Conservation (phyloP, 2,329 filamentous ascomycete genomes). For the Neopestalotiopsis sp. region DNA sequence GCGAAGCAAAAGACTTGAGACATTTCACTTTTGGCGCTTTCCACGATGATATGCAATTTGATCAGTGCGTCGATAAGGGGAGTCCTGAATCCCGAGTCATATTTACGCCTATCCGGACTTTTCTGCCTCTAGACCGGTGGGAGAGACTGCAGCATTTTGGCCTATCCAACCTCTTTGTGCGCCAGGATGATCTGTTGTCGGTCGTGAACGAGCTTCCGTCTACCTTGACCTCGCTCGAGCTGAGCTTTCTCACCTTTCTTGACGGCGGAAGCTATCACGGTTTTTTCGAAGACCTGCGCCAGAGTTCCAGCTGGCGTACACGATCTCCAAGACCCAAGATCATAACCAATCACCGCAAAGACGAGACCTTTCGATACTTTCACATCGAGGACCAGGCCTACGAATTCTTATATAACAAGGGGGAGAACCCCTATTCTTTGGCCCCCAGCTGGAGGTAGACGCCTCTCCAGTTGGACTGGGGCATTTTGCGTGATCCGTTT, state of each 20-base stretch:
- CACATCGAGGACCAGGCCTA: background rate
- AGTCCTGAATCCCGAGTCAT: background rate
- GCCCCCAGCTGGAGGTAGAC: too few species aligned
- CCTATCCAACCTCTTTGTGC: background rate
- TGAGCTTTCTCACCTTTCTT: background rate
- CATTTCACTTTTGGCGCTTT: background rate
- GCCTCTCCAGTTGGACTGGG: too few species aligned
- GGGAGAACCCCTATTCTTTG: background rate
- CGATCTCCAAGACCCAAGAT: background rate
- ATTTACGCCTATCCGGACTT: background rate
- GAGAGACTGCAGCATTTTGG: background rate
- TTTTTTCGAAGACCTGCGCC: background rate
- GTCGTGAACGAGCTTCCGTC: background rate
- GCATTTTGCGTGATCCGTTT: too few species aligned
- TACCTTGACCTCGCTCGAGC: background rate
- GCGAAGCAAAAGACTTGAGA: background rate
- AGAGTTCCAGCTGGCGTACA: background rate
- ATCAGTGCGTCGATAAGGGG: background rate
- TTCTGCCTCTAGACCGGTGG: background rate
- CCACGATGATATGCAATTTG: background rate
- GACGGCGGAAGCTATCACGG: background rate
- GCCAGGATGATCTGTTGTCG: slow-evolving; percentile 1
- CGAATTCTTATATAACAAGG: background rate
- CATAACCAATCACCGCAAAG: background rate
- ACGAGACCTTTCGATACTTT: background rate